Evolutionary conservation across 768 basidiomycete species (phyloP).

Genomic region (Xerocomellus intermedius): DNA sequence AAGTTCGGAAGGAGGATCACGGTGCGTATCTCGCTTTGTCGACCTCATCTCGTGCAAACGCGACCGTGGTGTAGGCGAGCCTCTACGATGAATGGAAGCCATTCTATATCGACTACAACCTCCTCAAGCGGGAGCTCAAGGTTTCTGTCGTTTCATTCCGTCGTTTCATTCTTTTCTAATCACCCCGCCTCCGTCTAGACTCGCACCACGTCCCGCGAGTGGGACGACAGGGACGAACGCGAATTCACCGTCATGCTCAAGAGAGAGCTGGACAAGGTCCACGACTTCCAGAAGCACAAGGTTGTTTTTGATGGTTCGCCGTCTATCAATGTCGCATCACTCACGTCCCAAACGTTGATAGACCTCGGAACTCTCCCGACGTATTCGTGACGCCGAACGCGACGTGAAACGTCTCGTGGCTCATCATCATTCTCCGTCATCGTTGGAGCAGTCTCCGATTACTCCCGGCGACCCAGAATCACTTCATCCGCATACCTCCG

Average conservation of each 20-base stretch:
- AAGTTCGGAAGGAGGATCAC: slow-evolving; percentile 82
- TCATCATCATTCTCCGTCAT: slow-evolving; percentile 40
- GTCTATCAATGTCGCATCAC: not conserved
- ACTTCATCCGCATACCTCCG: slow-evolving; percentile 45
- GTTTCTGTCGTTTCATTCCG: slow-evolving; percentile 33
- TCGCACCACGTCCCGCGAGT: slow-evolving; percentile 54
- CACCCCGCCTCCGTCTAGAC: slow-evolving; percentile 27
- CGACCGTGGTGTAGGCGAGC: slow-evolving; percentile 51
- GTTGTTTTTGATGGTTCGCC: slow-evolving; percentile 36
- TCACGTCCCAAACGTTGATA: slow-evolving; percentile 26
- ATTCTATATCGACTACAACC: slow-evolving; percentile 88
- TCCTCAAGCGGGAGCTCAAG: slow-evolving; percentile 89
- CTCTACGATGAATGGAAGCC: slow-evolving; percentile 90
- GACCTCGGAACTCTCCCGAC: slow-evolving; percentile 78
- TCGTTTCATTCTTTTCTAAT: not conserved
- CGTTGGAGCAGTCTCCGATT: slow-evolving; percentile 25
- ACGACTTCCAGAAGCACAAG: slow-evolving; percentile 90
- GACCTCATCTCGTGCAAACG: not conserved
- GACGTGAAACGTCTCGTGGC: slow-evolving; percentile 77
- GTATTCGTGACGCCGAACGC: slow-evolving; percentile 80
- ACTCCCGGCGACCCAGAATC: slow-evolving; percentile 51
- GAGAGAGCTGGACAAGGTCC: slow-evolving; percentile 88
- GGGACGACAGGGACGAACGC: slow-evolving; percentile 78
- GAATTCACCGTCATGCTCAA: slow-evolving; percentile 80
- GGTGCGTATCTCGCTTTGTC: slow-evolving; percentile 35